Base-by-base conservation (phyloP, 1,284 basidiomycete species). In the Boletus nobilissimus region DNA sequence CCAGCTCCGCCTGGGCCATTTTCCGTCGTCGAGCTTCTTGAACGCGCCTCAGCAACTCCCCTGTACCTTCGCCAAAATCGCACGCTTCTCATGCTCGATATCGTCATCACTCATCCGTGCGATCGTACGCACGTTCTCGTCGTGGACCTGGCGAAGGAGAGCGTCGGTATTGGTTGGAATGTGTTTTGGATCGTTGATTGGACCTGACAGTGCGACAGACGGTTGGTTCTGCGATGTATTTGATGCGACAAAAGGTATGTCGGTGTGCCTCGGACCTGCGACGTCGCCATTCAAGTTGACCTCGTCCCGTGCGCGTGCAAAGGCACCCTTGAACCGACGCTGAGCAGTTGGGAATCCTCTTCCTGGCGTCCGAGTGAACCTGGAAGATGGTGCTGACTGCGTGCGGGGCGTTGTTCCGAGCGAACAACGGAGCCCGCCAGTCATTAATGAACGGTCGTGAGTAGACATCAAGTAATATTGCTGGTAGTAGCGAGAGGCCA, bases 251-350 rank as follows among this genome's bases (percentile, higher is more conserved):
- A 72, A 60, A 7, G 89, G 86, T 9, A 83, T 83, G 48, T 84
- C 83, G n/a, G 72, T 79, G 29, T 76, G 76, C 72, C 81, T 83
- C 19, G 72, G 64, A 26, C 29, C 48, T 3, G 72, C 34, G 14
- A 71, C 38, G 24, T 76, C 76, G 48, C 71, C 78, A 72, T 85
- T 89, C 75, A 5, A 39, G 73, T 73, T 60, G 36, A 77, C 79
- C 57, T 82, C 88, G 73, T 90, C 87, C 83, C 87, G 87, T 62
- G 85, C 88, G 18, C 90, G 89, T 11, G 90, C 86, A 85, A 94
- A 94, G 38, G 91, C 91, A 78, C 93, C 94, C 38, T 82, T 85
- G 76, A 90, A 92, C 70, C 93, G 88, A 82, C 94, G 93, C 77
- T 92, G 90, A 10, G 89, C 92, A 0, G 84, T 78, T 46, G 93